These are phyloP conservation scores for Russula lepida DNA, from an alignment of 768 basidiomycete species.

Conservation along the genomic window DNA sequence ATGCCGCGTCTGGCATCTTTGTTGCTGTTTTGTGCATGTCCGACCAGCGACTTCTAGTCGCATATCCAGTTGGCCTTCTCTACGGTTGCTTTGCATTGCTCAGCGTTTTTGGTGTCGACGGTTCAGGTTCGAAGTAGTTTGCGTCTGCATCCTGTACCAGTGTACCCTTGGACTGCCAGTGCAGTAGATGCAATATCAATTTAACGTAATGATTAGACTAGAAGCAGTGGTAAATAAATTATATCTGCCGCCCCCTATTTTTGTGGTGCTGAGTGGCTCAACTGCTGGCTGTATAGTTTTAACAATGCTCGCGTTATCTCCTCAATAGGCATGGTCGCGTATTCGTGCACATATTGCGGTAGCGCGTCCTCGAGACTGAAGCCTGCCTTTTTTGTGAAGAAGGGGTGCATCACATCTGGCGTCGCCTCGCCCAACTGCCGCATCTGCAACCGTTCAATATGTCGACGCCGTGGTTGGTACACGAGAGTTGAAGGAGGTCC, in stretches of 20 bases:
- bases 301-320: constrained; percentile 76
- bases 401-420: constrained; percentile 80
- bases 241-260: neutral
- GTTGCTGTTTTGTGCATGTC: constrained; percentile 94
- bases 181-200: constrained; percentile 15
- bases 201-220: constrained; percentile 24
- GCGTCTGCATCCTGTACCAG: neutral
- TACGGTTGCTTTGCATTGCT: constrained; percentile 93
- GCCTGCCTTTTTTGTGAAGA: constrained; percentile 78
- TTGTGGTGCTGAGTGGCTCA: constrained; percentile 32
- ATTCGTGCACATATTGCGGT: constrained; percentile 84
- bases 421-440: constrained; percentile 84
- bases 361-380: constrained; percentile 77
- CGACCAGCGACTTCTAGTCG: constrained; percentile 88
- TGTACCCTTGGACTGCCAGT: neutral
- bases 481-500: constrained; percentile 28
- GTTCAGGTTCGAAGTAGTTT: constrained; percentile 11
- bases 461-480: constrained; percentile 50
- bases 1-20: constrained; percentile 92
- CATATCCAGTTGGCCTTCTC: constrained; percentile 89
- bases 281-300: constrained; percentile 68
- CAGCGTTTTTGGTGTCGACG: constrained; percentile 73
- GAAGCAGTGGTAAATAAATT: constrained; percentile 4
- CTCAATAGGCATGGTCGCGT: constrained; percentile 74
- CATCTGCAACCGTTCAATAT: constrained; percentile 75